Evolutionary conservation across 352 stramenopile genomes (phyloP).

Genomic region (Phytopythium mirpurense): DNA sequence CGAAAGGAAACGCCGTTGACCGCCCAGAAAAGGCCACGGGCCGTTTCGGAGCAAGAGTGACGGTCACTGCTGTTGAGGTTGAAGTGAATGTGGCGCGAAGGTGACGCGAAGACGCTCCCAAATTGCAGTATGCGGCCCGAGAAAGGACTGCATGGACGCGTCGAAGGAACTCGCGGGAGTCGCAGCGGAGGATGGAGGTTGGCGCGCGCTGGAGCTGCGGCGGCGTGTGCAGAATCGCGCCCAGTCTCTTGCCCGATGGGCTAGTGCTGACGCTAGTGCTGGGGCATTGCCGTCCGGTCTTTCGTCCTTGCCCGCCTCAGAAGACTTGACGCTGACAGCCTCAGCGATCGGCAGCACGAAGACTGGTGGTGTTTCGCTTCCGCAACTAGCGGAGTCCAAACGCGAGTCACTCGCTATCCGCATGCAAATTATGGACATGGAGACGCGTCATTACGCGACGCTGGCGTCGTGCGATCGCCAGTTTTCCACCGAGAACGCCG

Average conservation of each 20-base stretch:
- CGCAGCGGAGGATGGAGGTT: constrained; percentile 9
- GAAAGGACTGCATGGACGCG: constrained; percentile 7
- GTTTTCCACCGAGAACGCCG: constrained; percentile 43
- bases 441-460: constrained; percentile 33
- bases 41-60: constrained; percentile 12
- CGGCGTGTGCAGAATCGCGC: constrained; percentile 43
- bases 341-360: not conserved
- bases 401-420: constrained; percentile 42
- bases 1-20: not conserved
- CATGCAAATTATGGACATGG: constrained; percentile 45
- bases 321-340: not conserved
- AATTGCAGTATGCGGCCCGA: not conserved
- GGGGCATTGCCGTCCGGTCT: not conserved
- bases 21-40: not conserved
- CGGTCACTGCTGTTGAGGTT: constrained; percentile 18
- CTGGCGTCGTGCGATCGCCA: constrained; percentile 52
- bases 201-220: constrained; percentile 43
- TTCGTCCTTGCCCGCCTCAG: not conserved
- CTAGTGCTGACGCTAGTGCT: not conserved
- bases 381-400: constrained; percentile 26
- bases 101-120: constrained; percentile 13
- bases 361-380: constrained; percentile 16
- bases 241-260: not conserved
- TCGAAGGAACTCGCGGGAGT: not conserved
- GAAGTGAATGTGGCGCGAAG: constrained; percentile 30